phyloP scores from a whole-genome alignment of 495 filamentous ascomycete species.

The Poronia punctata region DNA sequence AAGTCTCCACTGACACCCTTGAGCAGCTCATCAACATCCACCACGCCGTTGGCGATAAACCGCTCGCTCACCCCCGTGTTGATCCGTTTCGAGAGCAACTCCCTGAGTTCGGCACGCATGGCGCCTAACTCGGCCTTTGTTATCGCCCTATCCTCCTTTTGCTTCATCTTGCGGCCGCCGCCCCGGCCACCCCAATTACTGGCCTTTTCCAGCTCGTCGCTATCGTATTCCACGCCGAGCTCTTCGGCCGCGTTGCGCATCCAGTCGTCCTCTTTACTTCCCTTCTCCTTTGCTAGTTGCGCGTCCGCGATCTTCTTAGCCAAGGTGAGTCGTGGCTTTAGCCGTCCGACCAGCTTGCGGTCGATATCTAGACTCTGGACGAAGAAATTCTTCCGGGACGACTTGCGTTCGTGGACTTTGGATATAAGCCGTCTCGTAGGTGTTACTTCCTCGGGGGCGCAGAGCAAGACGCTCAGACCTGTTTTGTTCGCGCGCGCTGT shows the following conservation, averaged over 20 bases:
- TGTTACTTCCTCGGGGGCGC: slow-evolving; percentile 82
- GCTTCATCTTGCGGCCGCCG: slow-evolving; percentile 62
- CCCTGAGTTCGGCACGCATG: slow-evolving; percentile 56
- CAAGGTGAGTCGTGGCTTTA: slow-evolving; percentile 67
- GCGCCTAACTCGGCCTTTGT: slow-evolving; percentile 63
- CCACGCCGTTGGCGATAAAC: slow-evolving; percentile 72
- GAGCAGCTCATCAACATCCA: slow-evolving; percentile 77
- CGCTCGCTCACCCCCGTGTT: slow-evolving; percentile 89
- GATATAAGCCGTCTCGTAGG: slow-evolving; percentile 76
- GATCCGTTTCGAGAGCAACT: slow-evolving; percentile 63
- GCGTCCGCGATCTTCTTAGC: slow-evolving; percentile 82
- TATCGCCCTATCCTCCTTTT: slow-evolving; percentile 59
- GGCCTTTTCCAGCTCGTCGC: slow-evolving; percentile 66
- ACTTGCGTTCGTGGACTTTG: slow-evolving; percentile 62
- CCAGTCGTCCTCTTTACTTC: slow-evolving; percentile 76
- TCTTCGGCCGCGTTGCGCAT: slow-evolving; percentile 80
- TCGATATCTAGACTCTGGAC: slow-evolving; percentile 78
- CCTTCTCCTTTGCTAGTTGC: slow-evolving; percentile 76
- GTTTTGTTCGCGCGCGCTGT: slow-evolving; percentile 75
- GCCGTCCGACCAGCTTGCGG: slow-evolving; percentile 62
- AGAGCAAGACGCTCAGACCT: slow-evolving; percentile 79
- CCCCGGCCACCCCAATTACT: slow-evolving; percentile 58
- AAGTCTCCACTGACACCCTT: slow-evolving; percentile 47
- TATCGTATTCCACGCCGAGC: slow-evolving; percentile 88
- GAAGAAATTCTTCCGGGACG: slow-evolving; percentile 41